Evolutionary conservation across 768 basidiomycete genomes (phyloP), one percentile per base, ranked within the genome.

Genomic region (Leccinum disarticulatum): DNA sequence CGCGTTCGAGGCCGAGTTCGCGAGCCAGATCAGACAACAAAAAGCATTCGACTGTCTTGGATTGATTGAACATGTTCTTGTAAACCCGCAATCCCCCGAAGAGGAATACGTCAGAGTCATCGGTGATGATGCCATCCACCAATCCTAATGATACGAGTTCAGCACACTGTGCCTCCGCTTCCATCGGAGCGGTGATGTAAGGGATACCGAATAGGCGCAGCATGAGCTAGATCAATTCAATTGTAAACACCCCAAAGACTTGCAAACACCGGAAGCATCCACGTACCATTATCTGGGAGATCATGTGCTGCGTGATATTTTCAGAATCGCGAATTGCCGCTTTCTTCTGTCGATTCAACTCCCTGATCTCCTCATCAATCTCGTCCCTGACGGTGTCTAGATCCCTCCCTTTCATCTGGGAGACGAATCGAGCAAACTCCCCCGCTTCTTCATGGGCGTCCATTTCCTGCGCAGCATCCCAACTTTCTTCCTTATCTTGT

Each of bases 11-110:
- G 6, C 92, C 89, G 10, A 99, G 80, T 72, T 99, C 97, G 47
- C 95, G 83, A 41, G 82, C 82, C 52, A 98, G 82, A 70, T 99
- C 97, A 6, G 84, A 74, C 2, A 86, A 77, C 36, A 97, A 78
- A 79, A 97, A 99, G 70, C 94, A 95, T 74, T 99, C 97, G 56
- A 98, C 97, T 4, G 95, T 98, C 79, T 98, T 98, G 52, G 92
- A 91, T 74, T 98, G 96, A 72, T 98, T 98, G 79, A 99, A 99
- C 91, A 99, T 96, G 73, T 99, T 98, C 77, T 96, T 97, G 82
- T 91, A 97, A 19, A 98, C 93, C n/a, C 94, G 88, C 64, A 83
- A 76, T 25, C 93, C 96, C 33, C 97, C 97, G 66, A 99, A 99
- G 52, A 99, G 87, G 76, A 99, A 99, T 52, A 98, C 95, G 69